Evolutionary conservation across 1,139 yeast genomes (phyloP), one percentile per base, ranked within the genome.

Genomic region (Candida sp.): DNA sequence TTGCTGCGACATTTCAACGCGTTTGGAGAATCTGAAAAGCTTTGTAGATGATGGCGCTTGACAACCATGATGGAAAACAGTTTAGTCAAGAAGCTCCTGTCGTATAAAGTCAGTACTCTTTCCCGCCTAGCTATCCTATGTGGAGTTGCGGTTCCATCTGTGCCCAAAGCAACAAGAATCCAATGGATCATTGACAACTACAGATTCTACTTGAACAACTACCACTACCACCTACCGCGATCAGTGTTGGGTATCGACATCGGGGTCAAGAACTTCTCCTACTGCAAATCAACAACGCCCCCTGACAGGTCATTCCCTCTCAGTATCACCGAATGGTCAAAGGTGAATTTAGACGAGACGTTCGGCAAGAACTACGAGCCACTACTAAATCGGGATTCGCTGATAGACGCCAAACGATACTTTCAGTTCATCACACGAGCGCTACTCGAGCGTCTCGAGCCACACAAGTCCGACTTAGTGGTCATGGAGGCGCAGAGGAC

Each of bases 221-320:
- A 44, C 25, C 42, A 48, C 25, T 42, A 42, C n/a, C 38, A 49
- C 12, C 57, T 54, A 34, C 59, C 58, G 11, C n/a, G 53, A 11
- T 55, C 53, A 32, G 56, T 67, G 40, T 63, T 77, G 9, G 41
- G 41, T 7, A 63, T 76, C 9, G 81, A 76, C 54, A 65, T 76
- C 11, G 81, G 81, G 5, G 59, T 75, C 49, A 75, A 75, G 59
- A 75, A 76, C 59, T 73, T 76, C 51, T 67, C 78, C 3, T 75
- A 68, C 54, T 75, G 80, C 58, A 63, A 64, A 46, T 54, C 67
- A 11, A 50, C 52, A 4, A 49, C 60, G 37, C 47, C 51, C 4
- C 42, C 38, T 25, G 26, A 31, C 5, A 22, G 31, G 17, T 17
- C 32, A 26, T 50, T 48, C 46, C 63, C 58, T 3, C 12, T 47